Evolutionary conservation across 257 asterid genomes (phyloP).

Genomic region (Nicotiana noctiflora): DNA sequence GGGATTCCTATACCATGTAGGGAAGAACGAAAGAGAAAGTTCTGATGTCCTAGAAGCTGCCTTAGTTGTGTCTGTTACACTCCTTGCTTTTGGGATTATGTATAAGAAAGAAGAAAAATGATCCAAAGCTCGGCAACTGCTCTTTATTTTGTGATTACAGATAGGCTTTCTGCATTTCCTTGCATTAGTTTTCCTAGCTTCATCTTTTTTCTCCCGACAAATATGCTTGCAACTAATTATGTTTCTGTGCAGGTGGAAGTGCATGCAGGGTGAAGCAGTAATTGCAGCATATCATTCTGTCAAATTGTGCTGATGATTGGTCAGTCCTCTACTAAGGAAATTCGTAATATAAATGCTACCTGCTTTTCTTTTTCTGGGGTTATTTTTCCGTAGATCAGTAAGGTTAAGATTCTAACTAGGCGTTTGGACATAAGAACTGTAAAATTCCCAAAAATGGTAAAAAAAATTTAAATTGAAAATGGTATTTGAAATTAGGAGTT

Average conservation of each 20-base stretch:
- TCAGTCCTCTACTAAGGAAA: neutral
- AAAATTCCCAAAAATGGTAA: too few species aligned
- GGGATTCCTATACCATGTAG: neutral
- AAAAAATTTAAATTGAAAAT: too few species aligned
- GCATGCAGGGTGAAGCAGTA: neutral
- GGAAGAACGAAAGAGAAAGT: neutral
- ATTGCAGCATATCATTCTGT: neutral
- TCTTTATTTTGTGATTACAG: neutral
- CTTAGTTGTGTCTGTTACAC: neutral
- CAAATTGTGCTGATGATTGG: neutral
- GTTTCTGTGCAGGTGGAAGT: neutral
- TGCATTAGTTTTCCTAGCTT: neutral
- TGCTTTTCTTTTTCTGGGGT: neutral
- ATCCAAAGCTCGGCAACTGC: neutral
- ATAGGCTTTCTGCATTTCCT: neutral
- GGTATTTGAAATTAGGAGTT: too few species aligned
- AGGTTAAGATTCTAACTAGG: neutral
- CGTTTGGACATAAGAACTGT: too few species aligned
- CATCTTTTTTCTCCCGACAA: neutral
- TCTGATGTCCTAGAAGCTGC: neutral
- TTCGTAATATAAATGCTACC: neutral
- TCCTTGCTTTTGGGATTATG: neutral
- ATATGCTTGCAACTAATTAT: neutral
- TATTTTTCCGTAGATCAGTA: neutral
- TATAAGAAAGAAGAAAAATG: neutral